Percentiles rank a stretch among this genome's conserved stretches.
Evolutionary conservation across 306 rosid genomes (phyloP).

Genomic region (Cicer pinnatifidum): DNA sequence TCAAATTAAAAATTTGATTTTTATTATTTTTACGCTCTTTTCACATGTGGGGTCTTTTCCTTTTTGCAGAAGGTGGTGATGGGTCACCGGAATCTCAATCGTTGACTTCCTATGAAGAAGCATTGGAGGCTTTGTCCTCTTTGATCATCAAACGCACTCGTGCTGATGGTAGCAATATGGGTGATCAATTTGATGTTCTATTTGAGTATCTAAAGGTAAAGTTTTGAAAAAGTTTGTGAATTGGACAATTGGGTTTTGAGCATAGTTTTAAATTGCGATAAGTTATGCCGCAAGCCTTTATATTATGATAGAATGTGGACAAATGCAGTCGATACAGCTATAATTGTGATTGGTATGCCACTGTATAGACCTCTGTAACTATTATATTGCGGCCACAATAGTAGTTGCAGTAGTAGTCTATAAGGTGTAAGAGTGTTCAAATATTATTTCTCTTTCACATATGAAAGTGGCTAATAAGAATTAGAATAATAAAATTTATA

Average conservation of each 20-base stretch:
- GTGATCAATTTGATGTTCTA: slow-evolving; percentile 73
- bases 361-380: too few relatives aligned
- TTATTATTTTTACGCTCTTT: neutral
- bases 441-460: too few relatives aligned
- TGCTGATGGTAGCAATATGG: slow-evolving; percentile 75
- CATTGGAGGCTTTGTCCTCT: slow-evolving; percentile 83
- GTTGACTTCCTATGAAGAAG: slow-evolving; percentile 73
- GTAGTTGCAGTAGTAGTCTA: neutral
- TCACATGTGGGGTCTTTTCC: neutral
- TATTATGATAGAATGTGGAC: too few relatives aligned
- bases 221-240: slow-evolving; percentile 16
- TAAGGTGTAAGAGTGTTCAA: too few relatives aligned
- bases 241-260: slow-evolving; percentile 8
- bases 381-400: too few relatives aligned
- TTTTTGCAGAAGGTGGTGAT: slow-evolving; percentile 51
- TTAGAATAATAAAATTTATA: too few relatives aligned
- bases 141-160: slow-evolving; percentile 83
- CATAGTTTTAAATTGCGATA: too few relatives aligned
- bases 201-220: slow-evolving; percentile 72
- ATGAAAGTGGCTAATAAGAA: too few relatives aligned
- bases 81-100: slow-evolving; percentile 49
- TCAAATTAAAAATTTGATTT: slow-evolving; percentile 23
- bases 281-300: too few relatives aligned
- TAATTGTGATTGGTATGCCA: too few relatives aligned
- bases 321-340: too few relatives aligned